phyloP scores from a whole-genome alignment of 202 grass and related monocot genomes.

The Saccharum hybrid region DNA sequence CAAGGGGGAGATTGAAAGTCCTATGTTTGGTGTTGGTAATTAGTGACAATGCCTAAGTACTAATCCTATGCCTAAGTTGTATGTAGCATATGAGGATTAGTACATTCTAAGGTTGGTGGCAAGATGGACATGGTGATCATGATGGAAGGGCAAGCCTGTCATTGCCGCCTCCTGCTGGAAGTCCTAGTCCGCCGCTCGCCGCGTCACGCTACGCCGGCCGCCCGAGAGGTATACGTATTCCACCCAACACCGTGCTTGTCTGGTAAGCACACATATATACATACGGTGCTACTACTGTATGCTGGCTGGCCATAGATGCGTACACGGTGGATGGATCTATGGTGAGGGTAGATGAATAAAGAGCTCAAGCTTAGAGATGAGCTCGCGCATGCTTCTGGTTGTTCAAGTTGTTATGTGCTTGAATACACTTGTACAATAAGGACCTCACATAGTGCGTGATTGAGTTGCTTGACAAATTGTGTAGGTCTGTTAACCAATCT shows the following conservation, averaged over 20 bases:
- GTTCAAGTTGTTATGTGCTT: slow-evolving; percentile 39
- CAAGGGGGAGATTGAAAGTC: too few relatives aligned
- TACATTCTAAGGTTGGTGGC: too few relatives aligned
- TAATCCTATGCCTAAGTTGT: too few relatives aligned
- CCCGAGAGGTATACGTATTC: slow-evolving; percentile 6
- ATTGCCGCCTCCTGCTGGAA: slow-evolving; percentile 72
- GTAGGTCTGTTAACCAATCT: slow-evolving; percentile 32
- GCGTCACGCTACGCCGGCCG: too few relatives aligned
- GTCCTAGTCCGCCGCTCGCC: slow-evolving; percentile 39
- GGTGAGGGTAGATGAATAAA: slow-evolving; percentile 27
- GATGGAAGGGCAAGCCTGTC: slow-evolving; percentile 72
- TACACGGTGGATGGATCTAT: background rate
- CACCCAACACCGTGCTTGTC: background rate
- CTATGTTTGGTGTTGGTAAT: too few relatives aligned
- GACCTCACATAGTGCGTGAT: slow-evolving; percentile 9
- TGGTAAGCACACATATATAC: background rate
- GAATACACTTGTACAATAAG: slow-evolving; percentile 43
- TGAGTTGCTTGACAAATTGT: slow-evolving; percentile 34
- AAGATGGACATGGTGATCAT: too few relatives aligned
- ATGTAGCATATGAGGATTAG: too few relatives aligned
- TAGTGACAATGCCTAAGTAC: too few relatives aligned
- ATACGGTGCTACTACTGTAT: background rate
- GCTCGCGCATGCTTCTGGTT: slow-evolving; percentile 2
- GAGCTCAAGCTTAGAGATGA: slow-evolving; percentile 21
- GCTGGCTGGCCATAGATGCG: background rate